Evolutionary conservation across 345 rosid genomes (phyloP).

Genomic region (Brassica carinata): DNA sequence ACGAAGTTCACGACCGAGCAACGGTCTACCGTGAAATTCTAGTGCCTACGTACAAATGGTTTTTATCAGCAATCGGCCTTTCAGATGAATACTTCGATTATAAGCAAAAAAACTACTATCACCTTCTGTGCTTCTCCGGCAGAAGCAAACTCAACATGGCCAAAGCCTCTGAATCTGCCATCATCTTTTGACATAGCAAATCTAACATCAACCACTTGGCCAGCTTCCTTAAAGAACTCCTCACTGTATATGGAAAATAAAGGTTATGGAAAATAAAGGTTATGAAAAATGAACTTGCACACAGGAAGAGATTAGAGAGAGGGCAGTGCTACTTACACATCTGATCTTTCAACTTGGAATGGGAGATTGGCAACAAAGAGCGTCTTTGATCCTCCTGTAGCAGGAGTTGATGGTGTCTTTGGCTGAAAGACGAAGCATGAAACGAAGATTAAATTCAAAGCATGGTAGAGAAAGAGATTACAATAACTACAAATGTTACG

Average conservation of each 20-base stretch:
- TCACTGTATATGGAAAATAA: conserved; percentile 46
- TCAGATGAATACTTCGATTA: background rate
- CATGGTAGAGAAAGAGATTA: background rate
- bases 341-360: conserved; percentile 53
- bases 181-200: conserved; percentile 54
- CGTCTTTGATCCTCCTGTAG: conserved; percentile 56
- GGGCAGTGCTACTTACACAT: conserved; percentile 53
- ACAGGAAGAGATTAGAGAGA: background rate
- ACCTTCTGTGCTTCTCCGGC: conserved; percentile 75
- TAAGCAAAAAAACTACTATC: background rate
- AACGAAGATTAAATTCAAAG: background rate
- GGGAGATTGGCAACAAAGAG: conserved; percentile 78
- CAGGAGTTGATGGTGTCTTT: conserved; percentile 62
- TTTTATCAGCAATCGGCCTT: background rate
- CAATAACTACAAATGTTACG: background rate
- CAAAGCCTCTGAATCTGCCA: conserved; percentile 68
- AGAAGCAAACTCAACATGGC: conserved; percentile 82
- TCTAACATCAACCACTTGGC: conserved; percentile 76
- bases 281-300: background rate
- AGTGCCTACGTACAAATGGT: conserved; percentile 50
- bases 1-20: conserved; percentile 57
- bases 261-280: background rate
- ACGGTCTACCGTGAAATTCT: conserved; percentile 52
- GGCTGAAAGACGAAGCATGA: conserved; percentile 47
- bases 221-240: conserved; percentile 68